These are phyloP conservation scores for Chalaropsis ovoidea DNA, from an alignment of 2,329 filamentous ascomycete species.

Conservation along the genomic window DNA sequence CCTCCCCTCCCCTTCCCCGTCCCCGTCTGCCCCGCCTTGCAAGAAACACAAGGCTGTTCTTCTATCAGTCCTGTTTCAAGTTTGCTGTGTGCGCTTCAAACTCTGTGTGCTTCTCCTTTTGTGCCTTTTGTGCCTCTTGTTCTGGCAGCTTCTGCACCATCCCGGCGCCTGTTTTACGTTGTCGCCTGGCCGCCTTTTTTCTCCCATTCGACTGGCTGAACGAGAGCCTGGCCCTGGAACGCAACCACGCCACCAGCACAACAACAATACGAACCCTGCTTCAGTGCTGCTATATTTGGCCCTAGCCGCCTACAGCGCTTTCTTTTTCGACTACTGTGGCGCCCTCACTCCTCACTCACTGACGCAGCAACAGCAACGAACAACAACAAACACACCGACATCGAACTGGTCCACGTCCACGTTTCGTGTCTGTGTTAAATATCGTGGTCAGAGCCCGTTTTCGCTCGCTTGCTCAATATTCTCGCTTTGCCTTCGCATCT, in stretches of 20 bases:
- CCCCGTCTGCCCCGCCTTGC: not conserved
- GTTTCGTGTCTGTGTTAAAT: constrained; percentile 5
- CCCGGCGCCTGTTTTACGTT: constrained; percentile 1
- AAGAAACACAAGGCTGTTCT: not conserved
- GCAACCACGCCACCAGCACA: not conserved
- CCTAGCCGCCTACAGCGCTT: not conserved
- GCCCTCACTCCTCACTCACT: too few relatives aligned
- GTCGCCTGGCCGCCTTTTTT: not conserved
- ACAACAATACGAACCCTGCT: not conserved
- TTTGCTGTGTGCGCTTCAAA: not conserved
- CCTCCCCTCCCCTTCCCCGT: too few relatives aligned
- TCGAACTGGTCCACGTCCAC: not conserved
- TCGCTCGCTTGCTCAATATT: not conserved
- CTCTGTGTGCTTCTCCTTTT: not conserved
- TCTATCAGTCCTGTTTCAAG: not conserved
- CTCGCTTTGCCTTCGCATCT: not conserved
- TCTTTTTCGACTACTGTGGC: not conserved
- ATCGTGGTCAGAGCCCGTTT: not conserved
- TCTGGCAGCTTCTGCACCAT: not conserved
- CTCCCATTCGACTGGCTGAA: not conserved
- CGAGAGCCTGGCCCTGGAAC: not conserved
- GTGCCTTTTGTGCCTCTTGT: not conserved
- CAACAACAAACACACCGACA: not conserved
- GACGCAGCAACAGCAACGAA: not conserved
- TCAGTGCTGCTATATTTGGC: not conserved